A percentile compares a stretch with the other conserved stretches of the same genome.
Evolutionary conservation across 208 protist species (phyloP).

Genomic region (Tritrichomonas foetus): DNA sequence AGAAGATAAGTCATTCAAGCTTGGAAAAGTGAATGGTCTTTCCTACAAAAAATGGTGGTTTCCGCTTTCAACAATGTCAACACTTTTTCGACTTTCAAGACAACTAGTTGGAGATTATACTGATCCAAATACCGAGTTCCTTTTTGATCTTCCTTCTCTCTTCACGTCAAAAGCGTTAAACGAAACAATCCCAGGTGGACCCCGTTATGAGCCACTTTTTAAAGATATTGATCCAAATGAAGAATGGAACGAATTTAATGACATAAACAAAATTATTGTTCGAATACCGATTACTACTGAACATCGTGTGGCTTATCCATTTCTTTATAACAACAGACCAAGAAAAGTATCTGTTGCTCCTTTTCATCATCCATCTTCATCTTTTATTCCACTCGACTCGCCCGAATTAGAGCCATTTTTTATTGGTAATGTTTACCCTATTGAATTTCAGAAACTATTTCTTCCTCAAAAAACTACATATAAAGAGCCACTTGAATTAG

Average conservation of each 20-base stretch:
- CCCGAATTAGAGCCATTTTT: conserved; percentile 77
- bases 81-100: conserved; percentile 77
- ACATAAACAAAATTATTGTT: conserved; percentile 99
- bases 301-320: conserved; percentile 98
- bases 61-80: conserved; percentile 84
- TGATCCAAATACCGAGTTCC: conserved; percentile 98
- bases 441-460: too few species aligned
- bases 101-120: conserved; percentile 74
- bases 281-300: conserved; percentile 91
- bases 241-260: conserved; percentile 99
- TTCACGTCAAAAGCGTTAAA: conserved; percentile 99
- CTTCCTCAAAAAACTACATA: conserved; percentile 17
- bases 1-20: conserved; percentile 60
- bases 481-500: background rate
- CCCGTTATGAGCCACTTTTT: conserved; percentile 94
- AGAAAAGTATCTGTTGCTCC: conserved; percentile 74
- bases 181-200: conserved; percentile 96
- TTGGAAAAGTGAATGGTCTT: conserved; percentile 73
- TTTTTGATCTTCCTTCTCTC: conserved; percentile 98
- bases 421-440: background rate
- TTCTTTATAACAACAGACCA: conserved; percentile 94
- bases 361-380: conserved; percentile 77
- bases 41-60: conserved; percentile 89
- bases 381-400: conserved; percentile 56
- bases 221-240: conserved; percentile 70